Base-by-base conservation (phyloP, 495 filamentous ascomycete species). In the Penicillium canariense region DNA sequence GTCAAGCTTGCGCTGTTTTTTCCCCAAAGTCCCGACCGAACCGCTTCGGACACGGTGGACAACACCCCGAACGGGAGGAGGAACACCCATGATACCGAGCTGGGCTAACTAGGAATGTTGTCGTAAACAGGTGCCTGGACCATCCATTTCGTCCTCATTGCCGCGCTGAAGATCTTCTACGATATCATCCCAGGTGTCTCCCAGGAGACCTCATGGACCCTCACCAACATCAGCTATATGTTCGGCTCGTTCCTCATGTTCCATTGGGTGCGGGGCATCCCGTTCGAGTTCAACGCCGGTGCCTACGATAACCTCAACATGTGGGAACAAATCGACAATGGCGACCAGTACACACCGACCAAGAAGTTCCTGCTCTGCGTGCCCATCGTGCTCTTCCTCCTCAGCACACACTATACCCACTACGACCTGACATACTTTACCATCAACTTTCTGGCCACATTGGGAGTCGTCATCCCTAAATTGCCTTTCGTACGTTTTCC, bases 311-410 rank as follows among this genome's bases (percentile, higher is more conserved):
- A 97, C 68, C 81, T 97, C 60, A 97, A 97, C 75, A 96, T 98
- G 92, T 98, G 94, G 94, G 94, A 98, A 78, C 94, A 98, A 78
- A 98, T 98, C 68, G 94, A 98, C 77, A 94, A 98, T 64, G 94
- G 94, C 26, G 94, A 94, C 70, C 94, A 98, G 68, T 98, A 97
- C 76, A 98, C 94, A 5, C 94, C 94, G 11, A 85, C 94, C 51
- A 98, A 98, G 82, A 98, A 98, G 72, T 98, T 97, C 72, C 74
- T 98, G 54, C 84, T 98, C 62, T 90, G 85, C 54, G 94, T 97
- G 43, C 94, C 94, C 27, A 91, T 98, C 57, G 81, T 91, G 55
- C 81, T 98, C 62, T 98, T 98, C 69, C 81, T 98, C 51, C 77
- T 97, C 55, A 96, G 92, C 79, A 98, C 94, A 46, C 94, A 98